Percentiles rank a stretch among this genome's conserved stretches.
Conservation (phyloP, 176 grass and related monocot species). For the Zizania latifolia region DNA sequence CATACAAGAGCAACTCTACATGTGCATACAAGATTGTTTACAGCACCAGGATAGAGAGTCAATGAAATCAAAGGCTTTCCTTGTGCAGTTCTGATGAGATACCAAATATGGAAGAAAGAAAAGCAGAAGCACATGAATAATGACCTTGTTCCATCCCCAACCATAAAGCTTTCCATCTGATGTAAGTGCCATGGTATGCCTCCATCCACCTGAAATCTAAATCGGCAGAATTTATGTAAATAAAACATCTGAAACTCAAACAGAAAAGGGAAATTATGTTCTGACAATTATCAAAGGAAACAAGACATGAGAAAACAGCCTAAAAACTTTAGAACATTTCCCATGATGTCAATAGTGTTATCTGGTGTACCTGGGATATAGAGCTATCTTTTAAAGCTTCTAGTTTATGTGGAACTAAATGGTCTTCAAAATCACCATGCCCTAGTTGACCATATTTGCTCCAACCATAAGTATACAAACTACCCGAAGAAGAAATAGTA, state of each 20-base stretch:
- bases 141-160: too few relatives aligned
- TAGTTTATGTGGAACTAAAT: slow-evolving; percentile 78
- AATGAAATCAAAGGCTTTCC: background rate
- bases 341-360: background rate
- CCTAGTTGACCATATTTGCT: slow-evolving; percentile 98
- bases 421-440: slow-evolving; percentile 94
- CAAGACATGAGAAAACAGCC: background rate
- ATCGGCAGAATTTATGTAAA: slow-evolving; percentile 11
- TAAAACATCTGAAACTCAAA: slow-evolving; percentile 1
- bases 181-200: slow-evolving; percentile 22
- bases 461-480: slow-evolving; percentile 93
- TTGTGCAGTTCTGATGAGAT: background rate
- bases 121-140: too few relatives aligned
- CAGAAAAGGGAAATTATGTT: background rate
- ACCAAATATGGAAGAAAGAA: too few relatives aligned
- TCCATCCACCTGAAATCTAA: slow-evolving; percentile 99
- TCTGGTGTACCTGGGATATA: slow-evolving; percentile 77
- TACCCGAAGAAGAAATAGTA: slow-evolving; percentile 69
- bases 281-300: background rate
- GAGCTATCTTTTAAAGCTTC: slow-evolving; percentile 67
- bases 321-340: background rate
- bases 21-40: background rate
- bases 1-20: background rate
- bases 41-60: background rate
- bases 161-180: too few relatives aligned